phyloP scores from a whole-genome alignment of 371 early-diverging fungal genomes.

The Blakeslea trispora region DNA sequence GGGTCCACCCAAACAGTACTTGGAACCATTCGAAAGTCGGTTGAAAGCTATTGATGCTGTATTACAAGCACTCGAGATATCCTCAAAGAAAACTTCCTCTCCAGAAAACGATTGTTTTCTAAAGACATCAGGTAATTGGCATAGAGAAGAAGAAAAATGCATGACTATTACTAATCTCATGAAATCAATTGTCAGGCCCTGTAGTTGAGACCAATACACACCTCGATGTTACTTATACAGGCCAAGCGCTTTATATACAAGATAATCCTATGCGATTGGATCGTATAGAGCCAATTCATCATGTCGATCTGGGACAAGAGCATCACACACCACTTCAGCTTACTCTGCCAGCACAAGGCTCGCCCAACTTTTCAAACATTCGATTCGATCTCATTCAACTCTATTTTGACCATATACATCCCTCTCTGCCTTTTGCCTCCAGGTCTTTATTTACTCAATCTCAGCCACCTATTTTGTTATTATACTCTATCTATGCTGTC shows the following conservation, averaged over 20 bases:
- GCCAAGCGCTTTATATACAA: slow-evolving; percentile 22
- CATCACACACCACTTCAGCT: slow-evolving; percentile 9
- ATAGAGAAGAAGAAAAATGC: not conserved
- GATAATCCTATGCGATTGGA: slow-evolving; percentile 20
- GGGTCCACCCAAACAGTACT: slow-evolving; percentile 49
- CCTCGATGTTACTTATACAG: slow-evolving; percentile 18
- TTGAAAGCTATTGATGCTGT: slow-evolving; percentile 39
- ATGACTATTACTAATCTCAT: too few relatives aligned
- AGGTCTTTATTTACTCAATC: slow-evolving; percentile 42
- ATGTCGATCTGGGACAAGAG: slow-evolving; percentile 7
- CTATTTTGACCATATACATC: slow-evolving; percentile 60
- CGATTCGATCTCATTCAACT: slow-evolving; percentile 27
- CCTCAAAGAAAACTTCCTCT: slow-evolving; percentile 1
- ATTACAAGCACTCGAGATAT: slow-evolving; percentile 23
- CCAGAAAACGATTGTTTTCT: not conserved
- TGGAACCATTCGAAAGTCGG: slow-evolving; percentile 46
- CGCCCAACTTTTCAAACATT: not conserved
- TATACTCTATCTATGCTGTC: slow-evolving; percentile 60
- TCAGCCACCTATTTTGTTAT: slow-evolving; percentile 51
- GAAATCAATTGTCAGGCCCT: slow-evolving; percentile 7
- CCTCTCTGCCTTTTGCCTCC: slow-evolving; percentile 58
- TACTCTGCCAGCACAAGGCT: slow-evolving; percentile 1
- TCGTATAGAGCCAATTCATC: slow-evolving; percentile 20
- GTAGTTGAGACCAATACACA: slow-evolving; percentile 4
- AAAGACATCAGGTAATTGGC: slow-evolving; percentile 1